Evolutionary conservation across 495 filamentous ascomycete species (phyloP).

Genomic region (Saxophila tyrrhenica): DNA sequence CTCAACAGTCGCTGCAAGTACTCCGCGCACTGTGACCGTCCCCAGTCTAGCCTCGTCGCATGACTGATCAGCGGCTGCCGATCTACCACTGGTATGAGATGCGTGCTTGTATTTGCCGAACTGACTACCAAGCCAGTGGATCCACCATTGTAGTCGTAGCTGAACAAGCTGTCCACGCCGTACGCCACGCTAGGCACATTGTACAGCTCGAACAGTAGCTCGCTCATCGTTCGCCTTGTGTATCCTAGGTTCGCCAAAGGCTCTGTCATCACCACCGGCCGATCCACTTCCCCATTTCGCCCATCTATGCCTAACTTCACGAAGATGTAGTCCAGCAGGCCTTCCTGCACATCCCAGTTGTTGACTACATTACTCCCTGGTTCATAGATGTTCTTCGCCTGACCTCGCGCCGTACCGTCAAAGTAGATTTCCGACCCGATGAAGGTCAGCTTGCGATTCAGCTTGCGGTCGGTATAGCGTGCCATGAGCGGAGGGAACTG

Average conservation of each 20-base stretch:
- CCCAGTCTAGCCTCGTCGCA: constrained; percentile 87
- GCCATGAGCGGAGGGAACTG: constrained; percentile 80
- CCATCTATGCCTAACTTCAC: constrained; percentile 82
- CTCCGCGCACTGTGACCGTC: constrained; percentile 75
- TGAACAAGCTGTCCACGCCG: constrained; percentile 92
- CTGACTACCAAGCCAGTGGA: constrained; percentile 81
- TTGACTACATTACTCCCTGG: constrained; percentile 78
- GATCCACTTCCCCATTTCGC: constrained; percentile 55
- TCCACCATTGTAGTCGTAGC: constrained; percentile 83
- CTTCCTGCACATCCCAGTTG: constrained; percentile 97
- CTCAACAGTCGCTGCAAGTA: constrained; percentile 80
- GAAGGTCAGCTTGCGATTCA: constrained; percentile 79
- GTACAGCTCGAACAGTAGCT: constrained; percentile 94
- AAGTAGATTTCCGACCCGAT: constrained; percentile 84
- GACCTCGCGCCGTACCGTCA: constrained; percentile 83
- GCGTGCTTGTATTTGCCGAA: constrained; percentile 84
- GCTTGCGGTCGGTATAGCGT: constrained; percentile 84
- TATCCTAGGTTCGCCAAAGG: constrained; percentile 83
- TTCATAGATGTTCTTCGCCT: constrained; percentile 85
- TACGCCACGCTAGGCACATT: constrained; percentile 75
- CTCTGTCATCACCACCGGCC: constrained; percentile 92
- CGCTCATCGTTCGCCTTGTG: constrained; percentile 83
- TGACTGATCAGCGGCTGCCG: constrained; percentile 71
- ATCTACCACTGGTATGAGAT: constrained; percentile 87
- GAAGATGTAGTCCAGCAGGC: constrained; percentile 83